A percentile compares a stretch with the other conserved stretches of the same genome.
phyloP scores from a whole-genome alignment of 2,329 filamentous ascomycete species.

The Trichoderma sp. region DNA sequence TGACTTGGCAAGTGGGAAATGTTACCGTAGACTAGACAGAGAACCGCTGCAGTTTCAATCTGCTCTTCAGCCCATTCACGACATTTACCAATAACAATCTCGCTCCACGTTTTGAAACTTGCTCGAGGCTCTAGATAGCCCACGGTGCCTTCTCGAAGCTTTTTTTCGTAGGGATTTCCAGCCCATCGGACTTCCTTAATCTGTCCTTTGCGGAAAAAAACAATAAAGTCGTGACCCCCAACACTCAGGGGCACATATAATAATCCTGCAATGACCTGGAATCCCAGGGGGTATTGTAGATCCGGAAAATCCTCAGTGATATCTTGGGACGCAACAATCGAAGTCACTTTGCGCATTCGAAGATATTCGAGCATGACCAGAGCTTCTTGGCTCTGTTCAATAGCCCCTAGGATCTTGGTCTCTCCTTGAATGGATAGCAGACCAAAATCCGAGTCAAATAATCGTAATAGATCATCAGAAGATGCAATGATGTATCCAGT shows the following conservation, averaged over 20 bases:
- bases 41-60: constrained; percentile 81
- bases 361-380: constrained; percentile 84
- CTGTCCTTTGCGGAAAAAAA: constrained; percentile 82
- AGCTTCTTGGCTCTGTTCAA: constrained; percentile 78
- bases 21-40: constrained; percentile 81
- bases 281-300: constrained; percentile 75
- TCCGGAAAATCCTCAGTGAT: constrained; percentile 78
- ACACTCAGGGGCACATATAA: constrained; percentile 79
- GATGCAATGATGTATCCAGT: constrained; percentile 90
- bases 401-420: constrained; percentile 77
- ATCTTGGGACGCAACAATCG: constrained; percentile 77
- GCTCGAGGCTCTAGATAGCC: constrained; percentile 75
- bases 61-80: constrained; percentile 89
- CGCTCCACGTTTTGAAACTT: constrained; percentile 79
- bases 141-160: constrained; percentile 69
- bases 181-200: constrained; percentile 80
- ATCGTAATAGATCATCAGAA: constrained; percentile 77
- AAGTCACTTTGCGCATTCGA: constrained; percentile 70
- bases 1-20: background rate
- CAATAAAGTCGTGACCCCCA: constrained; percentile 80
- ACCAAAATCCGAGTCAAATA: constrained; percentile 88
- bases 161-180: constrained; percentile 82
- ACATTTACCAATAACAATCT: constrained; percentile 78
- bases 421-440: constrained; percentile 83
- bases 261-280: constrained; percentile 74